phyloP scores from a whole-genome alignment of 2,329 filamentous ascomycete species.

The Epichloe baconii region DNA sequence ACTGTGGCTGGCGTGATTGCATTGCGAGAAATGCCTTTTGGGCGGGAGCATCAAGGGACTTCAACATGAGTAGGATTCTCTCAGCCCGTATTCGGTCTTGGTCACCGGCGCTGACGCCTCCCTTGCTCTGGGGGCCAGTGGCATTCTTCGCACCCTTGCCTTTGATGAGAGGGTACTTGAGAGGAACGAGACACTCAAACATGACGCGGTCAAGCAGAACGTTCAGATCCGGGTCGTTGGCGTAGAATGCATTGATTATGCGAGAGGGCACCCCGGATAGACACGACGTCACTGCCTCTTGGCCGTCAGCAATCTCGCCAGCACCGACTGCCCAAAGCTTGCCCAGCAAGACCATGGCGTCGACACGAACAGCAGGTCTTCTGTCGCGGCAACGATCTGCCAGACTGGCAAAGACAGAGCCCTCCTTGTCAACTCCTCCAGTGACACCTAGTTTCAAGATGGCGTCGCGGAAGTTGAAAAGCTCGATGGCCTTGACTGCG shows the following conservation, averaged over 20 bases:
- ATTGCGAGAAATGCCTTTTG: slow-evolving; percentile 82
- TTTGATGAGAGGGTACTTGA: slow-evolving; percentile 65
- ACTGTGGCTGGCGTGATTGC: slow-evolving; percentile 63
- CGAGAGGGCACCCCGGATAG: slow-evolving; percentile 71
- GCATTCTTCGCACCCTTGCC: slow-evolving; percentile 47
- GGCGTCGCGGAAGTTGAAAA: slow-evolving; percentile 69
- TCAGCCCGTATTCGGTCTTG: slow-evolving; percentile 70
- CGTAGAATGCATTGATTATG: slow-evolving; percentile 79
- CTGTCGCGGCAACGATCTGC: slow-evolving; percentile 83
- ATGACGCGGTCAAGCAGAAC: slow-evolving; percentile 71
- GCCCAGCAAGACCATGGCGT: slow-evolving; percentile 73
- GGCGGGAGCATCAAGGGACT: slow-evolving; percentile 61
- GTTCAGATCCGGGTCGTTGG: slow-evolving; percentile 79
- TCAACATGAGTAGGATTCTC: slow-evolving; percentile 70
- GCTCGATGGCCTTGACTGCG: slow-evolving; percentile 72
- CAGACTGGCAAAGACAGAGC: slow-evolving; percentile 68
- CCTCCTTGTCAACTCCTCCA: slow-evolving; percentile 62
- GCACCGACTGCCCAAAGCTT: slow-evolving; percentile 90
- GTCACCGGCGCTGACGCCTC: slow-evolving; percentile 39
- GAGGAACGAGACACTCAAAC: slow-evolving; percentile 77
- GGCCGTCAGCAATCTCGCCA: slow-evolving; percentile 72
- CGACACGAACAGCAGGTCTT: slow-evolving; percentile 65
- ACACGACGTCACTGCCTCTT: slow-evolving; percentile 62
- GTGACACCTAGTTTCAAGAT: slow-evolving; percentile 67
- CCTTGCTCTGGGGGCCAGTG: slow-evolving; percentile 36